Evolutionary conservation across 768 basidiomycete genomes (phyloP).

Genomic region (Calocybe indica): DNA sequence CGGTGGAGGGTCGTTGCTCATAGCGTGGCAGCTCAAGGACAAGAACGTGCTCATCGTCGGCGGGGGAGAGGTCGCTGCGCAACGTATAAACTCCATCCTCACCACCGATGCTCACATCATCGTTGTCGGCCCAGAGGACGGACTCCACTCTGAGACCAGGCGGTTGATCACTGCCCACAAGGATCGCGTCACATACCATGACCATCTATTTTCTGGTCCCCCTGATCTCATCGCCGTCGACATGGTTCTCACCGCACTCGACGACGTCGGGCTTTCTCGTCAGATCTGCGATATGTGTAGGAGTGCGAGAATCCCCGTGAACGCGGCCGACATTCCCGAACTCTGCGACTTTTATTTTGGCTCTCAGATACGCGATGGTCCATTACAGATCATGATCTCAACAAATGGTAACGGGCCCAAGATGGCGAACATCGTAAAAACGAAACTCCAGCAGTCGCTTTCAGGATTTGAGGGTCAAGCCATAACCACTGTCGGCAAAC

Average conservation of each 20-base stretch:
- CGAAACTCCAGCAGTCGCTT: conserved; percentile 59
- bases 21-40: conserved; percentile 89
- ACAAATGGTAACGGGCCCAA: conserved; percentile 93
- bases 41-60: conserved; percentile 89
- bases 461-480: conserved; percentile 71
- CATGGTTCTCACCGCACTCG: conserved; percentile 93
- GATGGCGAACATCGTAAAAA: conserved; percentile 78
- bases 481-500: conserved; percentile 70
- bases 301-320: conserved; percentile 72
- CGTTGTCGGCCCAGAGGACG: conserved; percentile 64
- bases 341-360: conserved; percentile 99
- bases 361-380: conserved; percentile 83
- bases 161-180: conserved; percentile 41
- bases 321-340: conserved; percentile 94
- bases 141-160: conserved; percentile 58
- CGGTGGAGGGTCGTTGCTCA: conserved; percentile 71
- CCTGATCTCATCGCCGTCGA: conserved; percentile 67
- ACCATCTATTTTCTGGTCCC: conserved; percentile 59
- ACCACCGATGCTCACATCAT: conserved; percentile 73
- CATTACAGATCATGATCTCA: conserved; percentile 92
- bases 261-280: conserved; percentile 68
- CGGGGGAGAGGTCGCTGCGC: conserved; percentile 88
- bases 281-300: conserved; percentile 70
- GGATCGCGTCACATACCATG: conserved; percentile 59
- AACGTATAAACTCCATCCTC: conserved; percentile 83